Base-by-base conservation (phyloP, 306 rosid species). In the Quercus ilex region DNA sequence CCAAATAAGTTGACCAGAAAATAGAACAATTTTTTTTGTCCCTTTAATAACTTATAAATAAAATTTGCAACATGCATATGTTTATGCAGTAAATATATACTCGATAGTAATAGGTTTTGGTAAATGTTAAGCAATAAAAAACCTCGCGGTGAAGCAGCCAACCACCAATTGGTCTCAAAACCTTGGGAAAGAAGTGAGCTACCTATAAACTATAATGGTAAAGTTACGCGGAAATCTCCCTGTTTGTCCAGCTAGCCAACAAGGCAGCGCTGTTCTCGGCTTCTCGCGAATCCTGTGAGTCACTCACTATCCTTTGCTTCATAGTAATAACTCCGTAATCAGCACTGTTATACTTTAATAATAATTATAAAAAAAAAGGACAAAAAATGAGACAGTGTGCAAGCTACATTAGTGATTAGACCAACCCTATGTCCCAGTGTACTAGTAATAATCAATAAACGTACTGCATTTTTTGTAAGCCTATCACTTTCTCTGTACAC, bases 141-240 rank as follows among this genome's bases (percentile, higher is more conserved):
- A 51, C 51, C 41, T 46, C 4, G 18, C 30, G 56, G 62, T 71
- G 20, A 51, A 19, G 31, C 38, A 71, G 63, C 14, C 60, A 38
- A 25, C 49, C 17, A 11, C 23, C 21, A 26, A 28, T 49, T 74
- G 74, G 19, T 58, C 26, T 69, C 77, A 30, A 77, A 55, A 74
- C 70, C 74, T 70, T 63, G 86, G 86, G 78, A 83, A 75, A 69
- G 78, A 75, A 75, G 73, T 60, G 86, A 78, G 49, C 26, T 3
- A 38, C 46, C 5, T 20, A 19, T 67, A 67, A 11, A 13, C 53
- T 49, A 49, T 13, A 11, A 8, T 7, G 46, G 46, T 38, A 38
- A 7, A 18, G 65, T 52, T 31, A 17, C 77, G 57, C 52, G 65
- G 74, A 74, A 83, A 69, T 9, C 79, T 57, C 68, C 12, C 79